phyloP scores from a whole-genome alignment of 2,329 filamentous ascomycete genomes.

The Tothia fuscella region DNA sequence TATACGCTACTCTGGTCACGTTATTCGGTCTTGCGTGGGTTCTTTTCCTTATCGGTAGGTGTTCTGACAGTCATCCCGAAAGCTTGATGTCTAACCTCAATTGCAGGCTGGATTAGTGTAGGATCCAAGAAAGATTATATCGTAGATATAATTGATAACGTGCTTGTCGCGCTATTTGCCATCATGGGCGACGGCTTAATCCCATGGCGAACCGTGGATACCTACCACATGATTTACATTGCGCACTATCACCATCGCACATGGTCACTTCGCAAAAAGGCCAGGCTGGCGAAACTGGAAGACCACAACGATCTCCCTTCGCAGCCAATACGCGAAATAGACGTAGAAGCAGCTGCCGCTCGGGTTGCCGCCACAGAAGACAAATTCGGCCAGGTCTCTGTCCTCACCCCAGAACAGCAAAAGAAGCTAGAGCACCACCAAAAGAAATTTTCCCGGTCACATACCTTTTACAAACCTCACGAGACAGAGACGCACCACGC shows the following conservation, averaged over 20 bases:
- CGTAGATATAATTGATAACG: constrained; percentile 43
- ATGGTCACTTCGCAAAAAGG: constrained; percentile 52
- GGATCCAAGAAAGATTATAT: constrained; percentile 55
- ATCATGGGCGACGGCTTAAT: constrained; percentile 50
- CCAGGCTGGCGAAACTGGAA: constrained; percentile 47
- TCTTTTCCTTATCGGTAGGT: constrained; percentile 66
- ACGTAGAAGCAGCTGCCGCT: constrained; percentile 20
- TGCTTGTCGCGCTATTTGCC: constrained; percentile 51
- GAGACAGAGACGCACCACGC: constrained; percentile 73
- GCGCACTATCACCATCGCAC: constrained; percentile 58
- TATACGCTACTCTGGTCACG: constrained; percentile 74
- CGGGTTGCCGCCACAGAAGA: constrained; percentile 29
- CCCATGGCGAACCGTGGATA: constrained; percentile 66
- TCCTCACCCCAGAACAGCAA: constrained; percentile 55
- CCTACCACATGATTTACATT: constrained; percentile 79
- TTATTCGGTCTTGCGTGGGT: constrained; percentile 82
- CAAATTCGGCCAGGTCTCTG: constrained; percentile 40
- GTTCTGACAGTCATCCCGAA: too few species aligned
- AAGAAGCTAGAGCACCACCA: constrained; percentile 63
- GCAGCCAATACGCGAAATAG: constrained; percentile 21
- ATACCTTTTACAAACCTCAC: constrained; percentile 83
- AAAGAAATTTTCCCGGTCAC: constrained; percentile 65
- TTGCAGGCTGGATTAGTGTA: constrained; percentile 63
- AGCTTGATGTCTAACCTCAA: too few species aligned
- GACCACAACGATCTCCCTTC: constrained; percentile 59